These are phyloP conservation scores for Backusella mclennaniae DNA, from an alignment of 192 early-diverging fungal species.

Conservation along the genomic window DNA sequence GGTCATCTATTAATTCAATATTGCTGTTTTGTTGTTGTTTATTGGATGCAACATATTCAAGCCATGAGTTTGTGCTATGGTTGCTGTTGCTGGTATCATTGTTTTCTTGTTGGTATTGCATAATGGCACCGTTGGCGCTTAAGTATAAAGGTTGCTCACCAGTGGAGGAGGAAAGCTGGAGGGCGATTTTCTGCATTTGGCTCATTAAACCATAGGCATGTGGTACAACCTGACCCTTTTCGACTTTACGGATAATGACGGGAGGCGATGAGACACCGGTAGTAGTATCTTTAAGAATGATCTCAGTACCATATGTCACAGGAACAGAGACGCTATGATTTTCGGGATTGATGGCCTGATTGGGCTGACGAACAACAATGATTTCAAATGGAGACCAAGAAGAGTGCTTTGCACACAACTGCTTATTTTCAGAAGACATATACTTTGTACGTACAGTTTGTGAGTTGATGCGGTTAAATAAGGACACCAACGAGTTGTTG, in stretches of 20 bases:
- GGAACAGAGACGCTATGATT: constrained; percentile 31
- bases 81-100: not conserved
- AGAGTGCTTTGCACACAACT: constrained; percentile 59
- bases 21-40: not conserved
- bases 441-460: constrained; percentile 90
- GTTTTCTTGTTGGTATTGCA: constrained; percentile 8
- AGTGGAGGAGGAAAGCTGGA: constrained; percentile 43
- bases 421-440: constrained; percentile 60
- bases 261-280: constrained; percentile 65
- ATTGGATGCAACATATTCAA: constrained; percentile 7
- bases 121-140: constrained; percentile 40
- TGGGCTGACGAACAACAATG: constrained; percentile 32
- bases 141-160: constrained; percentile 36
- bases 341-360: not conserved
- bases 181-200: constrained; percentile 85
- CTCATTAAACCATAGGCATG: constrained; percentile 68
- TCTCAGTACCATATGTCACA: constrained; percentile 73
- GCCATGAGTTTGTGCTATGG: constrained; percentile 15
- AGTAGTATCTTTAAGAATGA: constrained; percentile 63
- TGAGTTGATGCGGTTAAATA: constrained; percentile 91
- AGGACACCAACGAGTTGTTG: constrained; percentile 70
- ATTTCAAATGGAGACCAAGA: constrained; percentile 67
- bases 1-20: constrained; percentile 61
- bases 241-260: constrained; percentile 77
- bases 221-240: constrained; percentile 66